phyloP scores from a whole-genome alignment of 2,329 filamentous ascomycete genomes.

The Penicillium thymicola region DNA sequence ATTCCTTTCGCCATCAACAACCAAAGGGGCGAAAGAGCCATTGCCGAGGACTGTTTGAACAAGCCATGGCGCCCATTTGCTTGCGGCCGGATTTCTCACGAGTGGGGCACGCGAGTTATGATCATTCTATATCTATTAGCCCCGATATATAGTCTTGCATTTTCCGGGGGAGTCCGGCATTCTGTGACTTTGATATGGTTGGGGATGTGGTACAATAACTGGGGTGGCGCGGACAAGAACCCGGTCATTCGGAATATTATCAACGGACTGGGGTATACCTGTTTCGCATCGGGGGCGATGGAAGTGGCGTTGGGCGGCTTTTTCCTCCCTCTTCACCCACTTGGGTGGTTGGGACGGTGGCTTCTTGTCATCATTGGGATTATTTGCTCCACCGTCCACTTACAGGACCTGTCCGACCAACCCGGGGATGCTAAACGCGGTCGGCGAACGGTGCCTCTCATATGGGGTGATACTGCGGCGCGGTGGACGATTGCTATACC shows the following conservation, averaged over 20 bases:
- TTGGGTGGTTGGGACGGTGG: neutral
- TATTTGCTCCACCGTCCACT: conserved; percentile 37
- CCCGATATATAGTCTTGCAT: neutral
- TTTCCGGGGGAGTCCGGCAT: conserved; percentile 10
- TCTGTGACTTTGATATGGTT: conserved; percentile 4
- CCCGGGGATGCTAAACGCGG: conserved; percentile 25
- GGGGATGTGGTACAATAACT: conserved; percentile 18
- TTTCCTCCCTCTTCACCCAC: neutral
- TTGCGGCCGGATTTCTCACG: conserved; percentile 18
- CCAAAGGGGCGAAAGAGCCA: conserved; percentile 33
- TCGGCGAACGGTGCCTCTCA: conserved; percentile 17
- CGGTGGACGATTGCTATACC: conserved; percentile 6
- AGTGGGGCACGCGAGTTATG: conserved; percentile 14
- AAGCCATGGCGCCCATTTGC: conserved; percentile 40
- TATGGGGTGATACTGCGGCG: conserved; percentile 5
- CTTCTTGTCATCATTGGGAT: conserved; percentile 17
- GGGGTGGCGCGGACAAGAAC: conserved; percentile 26
- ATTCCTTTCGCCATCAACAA: conserved; percentile 40
- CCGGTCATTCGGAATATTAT: conserved; percentile 30
- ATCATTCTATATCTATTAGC: conserved; percentile 2
- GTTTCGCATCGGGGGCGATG: conserved; percentile 29
- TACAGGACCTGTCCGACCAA: conserved; percentile 39
- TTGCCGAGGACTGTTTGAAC: conserved; percentile 42
- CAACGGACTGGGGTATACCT: conserved; percentile 29
- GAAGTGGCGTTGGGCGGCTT: conserved; percentile 18